Base-by-base conservation (phyloP, 2,329 filamentous ascomycete species). In the Mariannaea elegans region DNA sequence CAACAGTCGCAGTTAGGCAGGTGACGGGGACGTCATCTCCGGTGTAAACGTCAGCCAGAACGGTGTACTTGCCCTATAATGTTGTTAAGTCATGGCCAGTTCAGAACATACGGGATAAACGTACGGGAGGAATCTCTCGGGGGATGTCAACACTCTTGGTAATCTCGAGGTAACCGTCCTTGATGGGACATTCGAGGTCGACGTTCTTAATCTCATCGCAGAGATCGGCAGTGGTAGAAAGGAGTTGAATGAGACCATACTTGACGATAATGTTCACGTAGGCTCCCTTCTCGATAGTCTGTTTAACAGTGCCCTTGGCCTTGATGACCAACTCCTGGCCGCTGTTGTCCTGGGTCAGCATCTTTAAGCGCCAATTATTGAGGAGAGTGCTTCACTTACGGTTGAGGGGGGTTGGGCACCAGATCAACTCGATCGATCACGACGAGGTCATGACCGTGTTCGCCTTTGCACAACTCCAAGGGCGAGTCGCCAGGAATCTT, bases 201-300 rank as follows among this genome's bases (percentile, higher is more conserved):
- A 97, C 92, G 68, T 97, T 93, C 75, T 86, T 82, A 66, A 97
- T 87, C 76, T 97, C 90, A 61, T 97, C 91, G 82, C 95, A 99
- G 34, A 98, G 86, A 73, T 97, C 90, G 71, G 90, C 88, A 67
- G 84, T 86, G 66, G 91, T 91, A 76, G 86, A 92, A 77, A 99
- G 87, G 65, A 99, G 86, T 55, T 88, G 91, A 77, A 99, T 97
- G 66, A 97, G 83, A 61, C 94, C 94, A 77, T 97, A 97, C 81
- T 97, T 97, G 79, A 99, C 94, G 67, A 89, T 85, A 38, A 99
- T 77, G 46, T 90, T 83, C 63, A 97, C 90, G 70, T 91, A 92
- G 61, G 94, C 92, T 59, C 93, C 94, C 59, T 93, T 76, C 55
- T 88, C 85, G 65, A 99, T 88, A 50, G 83, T 78, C 72, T 96